A percentile compares a stretch with the other conserved stretches of the same genome.
Conservation (phyloP, 495 filamentous ascomycete genomes). For the Neurospora sublineolata region DNA sequence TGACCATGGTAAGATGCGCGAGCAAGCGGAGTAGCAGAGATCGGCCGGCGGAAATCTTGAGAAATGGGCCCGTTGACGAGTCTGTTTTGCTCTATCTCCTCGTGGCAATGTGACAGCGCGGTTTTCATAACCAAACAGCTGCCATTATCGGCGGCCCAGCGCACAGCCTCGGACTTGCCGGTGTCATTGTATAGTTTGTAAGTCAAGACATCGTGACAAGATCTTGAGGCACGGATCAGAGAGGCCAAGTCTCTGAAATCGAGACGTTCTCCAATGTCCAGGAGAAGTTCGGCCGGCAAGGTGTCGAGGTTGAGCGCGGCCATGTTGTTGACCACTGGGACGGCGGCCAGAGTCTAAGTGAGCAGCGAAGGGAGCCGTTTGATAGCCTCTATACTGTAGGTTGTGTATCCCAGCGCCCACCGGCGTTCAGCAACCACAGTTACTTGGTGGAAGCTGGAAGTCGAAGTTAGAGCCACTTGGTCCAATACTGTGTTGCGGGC, state of each 20-base stretch:
- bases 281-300: conserved; percentile 4
- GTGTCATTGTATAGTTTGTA: not conserved
- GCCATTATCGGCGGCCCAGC: not conserved
- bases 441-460: not conserved
- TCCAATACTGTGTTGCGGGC: not conserved
- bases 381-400: not conserved
- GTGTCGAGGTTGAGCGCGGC: not conserved
- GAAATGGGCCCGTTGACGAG: not conserved
- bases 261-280: conserved; percentile 2
- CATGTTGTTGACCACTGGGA: not conserved
- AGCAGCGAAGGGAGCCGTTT: not conserved
- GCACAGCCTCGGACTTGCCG: not conserved
- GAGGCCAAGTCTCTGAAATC: not conserved
- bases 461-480: not conserved
- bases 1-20: not conserved
- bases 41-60: not conserved
- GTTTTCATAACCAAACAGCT: not conserved
- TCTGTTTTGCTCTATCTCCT: not conserved
- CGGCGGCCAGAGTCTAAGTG: not conserved
- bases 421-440: not conserved
- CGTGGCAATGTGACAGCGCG: not conserved
- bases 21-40: not conserved
- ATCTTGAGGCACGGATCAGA: not conserved
- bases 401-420: not conserved
- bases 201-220: not conserved